Conservation (phyloP, 1,139 yeast genomes). For the Starmera stellimalicola region DNA sequence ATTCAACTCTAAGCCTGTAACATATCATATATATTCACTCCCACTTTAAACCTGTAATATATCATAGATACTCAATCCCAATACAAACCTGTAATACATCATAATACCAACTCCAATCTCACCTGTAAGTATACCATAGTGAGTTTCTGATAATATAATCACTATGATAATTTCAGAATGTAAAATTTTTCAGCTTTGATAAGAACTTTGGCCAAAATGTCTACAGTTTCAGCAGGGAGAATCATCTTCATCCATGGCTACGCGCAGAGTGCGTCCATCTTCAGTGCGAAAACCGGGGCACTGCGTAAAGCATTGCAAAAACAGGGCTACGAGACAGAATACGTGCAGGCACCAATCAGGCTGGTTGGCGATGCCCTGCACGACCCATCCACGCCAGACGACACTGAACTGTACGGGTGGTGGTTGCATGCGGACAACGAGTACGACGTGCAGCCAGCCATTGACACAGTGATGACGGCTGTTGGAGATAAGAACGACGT, state of each 20-base stretch:
- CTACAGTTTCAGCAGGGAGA: conserved; percentile 7
- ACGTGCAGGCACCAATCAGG: conserved; percentile 61
- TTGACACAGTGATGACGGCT: conserved; percentile 33
- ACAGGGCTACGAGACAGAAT: conserved; percentile 58
- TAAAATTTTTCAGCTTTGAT: too few species aligned
- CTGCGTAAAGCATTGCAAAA: conserved; percentile 59
- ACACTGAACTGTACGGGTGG: conserved; percentile 21
- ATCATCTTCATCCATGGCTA: conserved; percentile 49
- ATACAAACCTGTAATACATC: too few species aligned
- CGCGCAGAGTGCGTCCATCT: conserved; percentile 61
- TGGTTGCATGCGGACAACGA: conserved; percentile 22
- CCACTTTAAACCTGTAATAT: too few species aligned
- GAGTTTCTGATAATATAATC: too few species aligned
- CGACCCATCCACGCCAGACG: conserved; percentile 8
- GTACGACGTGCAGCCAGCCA: conserved; percentile 25
- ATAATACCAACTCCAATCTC: too few species aligned
- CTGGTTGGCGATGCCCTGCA: conserved; percentile 51
- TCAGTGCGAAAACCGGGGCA: conserved; percentile 71
- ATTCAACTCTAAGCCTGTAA: too few species aligned
- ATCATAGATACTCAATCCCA: too few species aligned
- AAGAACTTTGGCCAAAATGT: too few species aligned
- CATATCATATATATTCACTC: too few species aligned
- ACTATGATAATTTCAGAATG: too few species aligned
- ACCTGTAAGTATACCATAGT: too few species aligned
- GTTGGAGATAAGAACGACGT: conserved; percentile 65